Conservation (phyloP, 371 early-diverging fungal species). For the Nosema granulosis region DNA sequence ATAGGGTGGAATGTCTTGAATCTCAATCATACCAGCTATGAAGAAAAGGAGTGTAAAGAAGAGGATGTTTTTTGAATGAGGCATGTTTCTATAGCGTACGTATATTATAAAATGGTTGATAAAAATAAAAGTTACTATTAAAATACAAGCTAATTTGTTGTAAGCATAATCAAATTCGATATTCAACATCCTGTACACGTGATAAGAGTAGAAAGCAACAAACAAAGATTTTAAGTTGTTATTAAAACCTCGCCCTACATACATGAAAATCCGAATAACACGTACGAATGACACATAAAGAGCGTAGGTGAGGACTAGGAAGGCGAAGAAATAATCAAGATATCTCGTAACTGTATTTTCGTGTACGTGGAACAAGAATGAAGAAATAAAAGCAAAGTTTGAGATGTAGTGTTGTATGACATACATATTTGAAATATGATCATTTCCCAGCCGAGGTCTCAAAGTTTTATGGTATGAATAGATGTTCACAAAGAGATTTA, state of each 20-base stretch:
- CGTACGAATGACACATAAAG: constrained; percentile 38
- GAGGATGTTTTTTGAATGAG: constrained; percentile 28
- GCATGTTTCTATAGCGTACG: constrained; percentile 12
- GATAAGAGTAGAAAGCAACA: constrained; percentile 36
- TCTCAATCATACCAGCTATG: constrained; percentile 47
- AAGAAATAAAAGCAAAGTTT: constrained; percentile 53
- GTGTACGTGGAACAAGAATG: constrained; percentile 57
- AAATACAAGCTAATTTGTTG: constrained; percentile 47
- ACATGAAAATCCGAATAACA: constrained; percentile 17
- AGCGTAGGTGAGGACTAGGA: constrained; percentile 42
- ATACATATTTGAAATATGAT: constrained; percentile 3
- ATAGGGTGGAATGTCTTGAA: constrained; percentile 56
- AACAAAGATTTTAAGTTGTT: background rate
- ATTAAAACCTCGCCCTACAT: background rate
- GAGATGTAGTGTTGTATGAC: constrained; percentile 41
- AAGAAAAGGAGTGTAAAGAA: constrained; percentile 40
- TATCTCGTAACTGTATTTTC: constrained; percentile 55
- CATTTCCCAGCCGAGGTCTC: constrained; percentile 1
- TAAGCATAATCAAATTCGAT: constrained; percentile 59
- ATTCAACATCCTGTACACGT: constrained; percentile 54
- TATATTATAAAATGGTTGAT: constrained; percentile 28
- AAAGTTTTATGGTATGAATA: constrained; percentile 21
- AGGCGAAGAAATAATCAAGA: constrained; percentile 58
- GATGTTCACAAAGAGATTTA: constrained; percentile 38
- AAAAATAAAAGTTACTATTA: constrained; percentile 34